These are phyloP conservation scores for Manihot esculenta DNA, from an alignment of 441 rosid genomes.

Conservation along the genomic window DNA sequence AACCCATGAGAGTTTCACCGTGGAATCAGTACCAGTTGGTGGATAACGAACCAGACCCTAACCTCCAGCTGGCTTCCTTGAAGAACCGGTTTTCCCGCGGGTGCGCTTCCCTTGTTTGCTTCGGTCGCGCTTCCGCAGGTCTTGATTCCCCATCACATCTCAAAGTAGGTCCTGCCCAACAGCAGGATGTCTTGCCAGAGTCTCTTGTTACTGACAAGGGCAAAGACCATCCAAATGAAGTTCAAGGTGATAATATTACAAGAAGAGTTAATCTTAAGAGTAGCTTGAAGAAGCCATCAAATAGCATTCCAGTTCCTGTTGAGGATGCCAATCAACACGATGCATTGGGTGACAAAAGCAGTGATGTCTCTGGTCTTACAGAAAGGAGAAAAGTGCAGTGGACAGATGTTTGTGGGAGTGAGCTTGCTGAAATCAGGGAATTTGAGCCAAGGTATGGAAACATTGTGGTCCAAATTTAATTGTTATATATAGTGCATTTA, in stretches of 20 bases:
- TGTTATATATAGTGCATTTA: not conserved
- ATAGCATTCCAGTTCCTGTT: slow-evolving; percentile 35
- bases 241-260: slow-evolving; percentile 39
- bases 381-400: slow-evolving; percentile 90
- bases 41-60: slow-evolving; percentile 64
- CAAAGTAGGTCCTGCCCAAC: slow-evolving; percentile 74
- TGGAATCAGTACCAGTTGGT: slow-evolving; percentile 98
- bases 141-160: slow-evolving; percentile 66
- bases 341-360: slow-evolving; percentile 41
- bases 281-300: slow-evolving; percentile 70
- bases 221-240: slow-evolving; percentile 32
- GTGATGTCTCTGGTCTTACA: slow-evolving; percentile 38
- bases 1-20: slow-evolving; percentile 87
- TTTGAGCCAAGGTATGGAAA: slow-evolving; percentile 86
- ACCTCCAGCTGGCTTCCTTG: slow-evolving; percentile 91
- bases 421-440: slow-evolving; percentile 83
- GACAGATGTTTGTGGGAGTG: slow-evolving; percentile 86
- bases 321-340: slow-evolving; percentile 41
- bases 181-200: slow-evolving; percentile 48
- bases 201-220: slow-evolving; percentile 45
- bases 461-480: slow-evolving; percentile 10
- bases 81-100: slow-evolving; percentile 70
- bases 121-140: slow-evolving; percentile 84
- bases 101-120: slow-evolving; percentile 82
- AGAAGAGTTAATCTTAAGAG: slow-evolving; percentile 61